Evolutionary conservation across 805 yeast species (phyloP), one percentile per base, ranked within the genome.

Genomic region (Candida hungchunana): DNA sequence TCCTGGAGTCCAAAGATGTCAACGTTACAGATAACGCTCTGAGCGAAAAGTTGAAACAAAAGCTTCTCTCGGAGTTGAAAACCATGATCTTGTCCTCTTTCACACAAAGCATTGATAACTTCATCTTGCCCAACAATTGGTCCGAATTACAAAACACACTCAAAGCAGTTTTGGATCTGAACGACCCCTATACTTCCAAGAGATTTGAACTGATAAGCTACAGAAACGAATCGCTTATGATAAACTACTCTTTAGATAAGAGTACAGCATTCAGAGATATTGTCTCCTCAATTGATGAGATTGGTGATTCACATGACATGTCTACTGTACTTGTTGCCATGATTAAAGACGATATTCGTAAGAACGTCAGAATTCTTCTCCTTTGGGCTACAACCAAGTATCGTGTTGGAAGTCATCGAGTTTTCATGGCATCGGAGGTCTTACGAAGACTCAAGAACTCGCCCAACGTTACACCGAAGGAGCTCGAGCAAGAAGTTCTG

Each of bases 181-280:
- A 42, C 26, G 56, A 55, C 48, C 61, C 59, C 28, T 51, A 39
- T 29, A 60, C 50, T 36, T 56, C 40, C 17, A 74, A 72, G 28
- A 82, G 77, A 38, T 66, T 78, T 32, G 78, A 78, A 33, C 51
- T 81, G 20, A 73, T 82, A 5, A 71, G 77, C 33, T 79, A 77
- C 49, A 61, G 89, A 51, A 82, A 82, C 53, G 87, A 82, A 58
- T 79, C 87, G 3, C 61, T 82, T 34, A 77, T 79, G 69, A 64
- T 77, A 30, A 77, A 75, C 50, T 62, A 50, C 18, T 44, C 55
- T 1, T 17, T 46, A 18, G 43, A 34, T 10, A 25, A 25, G 52
- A 60, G 56, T 48, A 37, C 46, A 1, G 22, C 32, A 0, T 32
- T 39, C 15, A 40, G 36, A 13, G 49, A 47, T 17, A 46, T 70